Evolutionary conservation across 2,329 filamentous ascomycete genomes (phyloP), one percentile per base, ranked within the genome.

Genomic region (Zarea fungicola): DNA sequence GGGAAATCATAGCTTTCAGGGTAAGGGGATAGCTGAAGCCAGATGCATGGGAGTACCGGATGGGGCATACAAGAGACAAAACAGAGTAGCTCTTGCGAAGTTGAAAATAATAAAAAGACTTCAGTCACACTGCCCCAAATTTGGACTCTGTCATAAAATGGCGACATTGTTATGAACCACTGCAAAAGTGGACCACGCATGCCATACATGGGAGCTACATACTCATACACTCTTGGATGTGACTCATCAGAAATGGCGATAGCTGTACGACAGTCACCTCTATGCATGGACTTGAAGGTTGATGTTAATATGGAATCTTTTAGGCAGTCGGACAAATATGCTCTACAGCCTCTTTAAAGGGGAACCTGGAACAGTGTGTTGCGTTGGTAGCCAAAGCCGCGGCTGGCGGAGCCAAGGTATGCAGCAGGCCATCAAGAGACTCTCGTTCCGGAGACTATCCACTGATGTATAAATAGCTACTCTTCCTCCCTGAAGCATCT

Each of bases 401-500:
- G 9, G 73, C 75, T 23, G 84, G 84, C 49, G 89, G 89, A 37
- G 91, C 91, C 48, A 87, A 90, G 75, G 88, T 90, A 60, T 51
- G 65, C 52, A 31, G 5, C 13, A 6, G 16, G 11, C 6, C 6
- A 18, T 7, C 19, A 5, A 29, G 42, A 48, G 37, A 26, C 43
- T 42, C n/a, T n/a, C n/a, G n/a, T n/a, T n/a, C n/a, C n/a, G n/a
- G n/a, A n/a, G n/a, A n/a, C n/a, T n/a, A n/a, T n/a, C n/a, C n/a
- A n/a, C n/a, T n/a, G n/a, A n/a, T n/a, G n/a, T n/a, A n/a, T n/a
- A n/a, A 29, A 29, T 54, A 87, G 80, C 81, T 87, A 16, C 78
- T 96, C 42, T 96, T 97, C 71, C 84, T 96, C 46, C 92, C 92
- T 11, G 92, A 96, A 76, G 92, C 92, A 21, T 82, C 81, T 49